Conservation (phyloP, 2,329 filamentous ascomycete species). For the Hypoxylon sp. region DNA sequence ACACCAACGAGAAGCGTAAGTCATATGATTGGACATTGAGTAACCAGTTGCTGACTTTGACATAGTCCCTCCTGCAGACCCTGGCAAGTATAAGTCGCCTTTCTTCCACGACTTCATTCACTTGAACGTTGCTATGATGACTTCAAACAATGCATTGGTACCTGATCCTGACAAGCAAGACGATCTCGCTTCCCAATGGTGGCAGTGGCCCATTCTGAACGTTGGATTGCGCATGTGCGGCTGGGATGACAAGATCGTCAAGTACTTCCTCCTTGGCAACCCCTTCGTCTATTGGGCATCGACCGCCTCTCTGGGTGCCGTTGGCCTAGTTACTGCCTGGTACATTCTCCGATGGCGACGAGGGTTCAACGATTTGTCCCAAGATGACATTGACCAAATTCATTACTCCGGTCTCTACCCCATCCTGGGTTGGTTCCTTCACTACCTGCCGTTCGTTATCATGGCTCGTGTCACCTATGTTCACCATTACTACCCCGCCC, state of each 20-base stretch:
- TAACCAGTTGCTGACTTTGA: constrained; percentile 25
- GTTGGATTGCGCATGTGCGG: constrained; percentile 98
- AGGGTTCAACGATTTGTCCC: constrained; percentile 85
- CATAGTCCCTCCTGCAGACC: constrained; percentile 85
- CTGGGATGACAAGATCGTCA: constrained; percentile 95
- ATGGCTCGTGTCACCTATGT: constrained; percentile 99
- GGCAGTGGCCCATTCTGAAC: constrained; percentile 97
- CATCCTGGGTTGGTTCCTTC: constrained; percentile 91
- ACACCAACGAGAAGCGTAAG: constrained; percentile 92
- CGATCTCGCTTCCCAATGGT: constrained; percentile 94
- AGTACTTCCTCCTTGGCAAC: constrained; percentile 98
- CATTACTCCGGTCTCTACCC: constrained; percentile 95
- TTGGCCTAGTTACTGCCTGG: constrained; percentile 80
- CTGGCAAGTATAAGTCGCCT: constrained; percentile 93
- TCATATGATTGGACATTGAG: constrained; percentile 40
- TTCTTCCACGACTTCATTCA: constrained; percentile 99
- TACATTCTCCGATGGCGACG: constrained; percentile 96
- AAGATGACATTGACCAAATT: constrained; percentile 88
- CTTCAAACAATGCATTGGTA: constrained; percentile 97
- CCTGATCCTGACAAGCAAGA: constrained; percentile 99
- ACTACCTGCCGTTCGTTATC: constrained; percentile 94
- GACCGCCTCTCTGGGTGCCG: constrained; percentile 79
- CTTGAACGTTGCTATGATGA: constrained; percentile 99
- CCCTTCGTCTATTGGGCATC: constrained; percentile 96
- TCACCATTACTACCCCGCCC: constrained; percentile 97